Evolutionary conservation across 768 basidiomycete species (phyloP).

Genomic region (Dioszegia crocea): DNA sequence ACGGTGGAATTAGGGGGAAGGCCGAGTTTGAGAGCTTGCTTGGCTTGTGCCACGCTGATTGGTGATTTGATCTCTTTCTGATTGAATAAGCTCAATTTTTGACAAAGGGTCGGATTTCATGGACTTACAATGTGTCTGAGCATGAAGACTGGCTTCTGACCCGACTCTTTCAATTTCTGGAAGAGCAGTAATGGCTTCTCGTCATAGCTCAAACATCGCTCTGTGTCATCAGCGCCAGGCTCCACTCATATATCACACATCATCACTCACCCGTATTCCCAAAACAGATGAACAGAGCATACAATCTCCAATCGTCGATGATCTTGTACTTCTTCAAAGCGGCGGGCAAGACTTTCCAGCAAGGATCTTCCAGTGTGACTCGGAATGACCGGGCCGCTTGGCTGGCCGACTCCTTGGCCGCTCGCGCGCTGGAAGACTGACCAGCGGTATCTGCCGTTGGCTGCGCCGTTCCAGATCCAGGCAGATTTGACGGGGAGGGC

Average conservation of each 20-base stretch:
- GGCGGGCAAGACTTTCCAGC: slow-evolving; percentile 96
- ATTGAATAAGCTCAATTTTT: neutral
- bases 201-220: slow-evolving; percentile 93
- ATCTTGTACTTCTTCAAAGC: slow-evolving; percentile 99
- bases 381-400: slow-evolving; percentile 75
- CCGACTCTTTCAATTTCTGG: slow-evolving; percentile 92
- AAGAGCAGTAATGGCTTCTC: slow-evolving; percentile 96
- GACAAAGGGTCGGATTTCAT: neutral
- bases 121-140: slow-evolving; percentile 48
- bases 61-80: slow-evolving; percentile 83
- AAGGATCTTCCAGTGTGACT: slow-evolving; percentile 94
- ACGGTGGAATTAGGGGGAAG: slow-evolving; percentile 22
- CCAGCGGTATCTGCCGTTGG: neutral
- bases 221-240: slow-evolving; percentile 58
- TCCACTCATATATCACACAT: neutral
- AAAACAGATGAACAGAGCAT: slow-evolving; percentile 99
- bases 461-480: neutral
- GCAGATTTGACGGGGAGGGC: neutral
- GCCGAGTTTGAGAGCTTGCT: slow-evolving; percentile 70
- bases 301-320: slow-evolving; percentile 98
- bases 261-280: slow-evolving; percentile 79
- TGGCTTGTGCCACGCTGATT: slow-evolving; percentile 92
- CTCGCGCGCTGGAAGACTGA: neutral
- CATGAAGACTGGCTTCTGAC: slow-evolving; percentile 99
- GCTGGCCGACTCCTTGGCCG: slow-evolving; percentile 38